A percentile compares a stretch with the other conserved stretches of the same genome.
Conservation (phyloP, 768 basidiomycete genomes). For the Epithele typhae region DNA sequence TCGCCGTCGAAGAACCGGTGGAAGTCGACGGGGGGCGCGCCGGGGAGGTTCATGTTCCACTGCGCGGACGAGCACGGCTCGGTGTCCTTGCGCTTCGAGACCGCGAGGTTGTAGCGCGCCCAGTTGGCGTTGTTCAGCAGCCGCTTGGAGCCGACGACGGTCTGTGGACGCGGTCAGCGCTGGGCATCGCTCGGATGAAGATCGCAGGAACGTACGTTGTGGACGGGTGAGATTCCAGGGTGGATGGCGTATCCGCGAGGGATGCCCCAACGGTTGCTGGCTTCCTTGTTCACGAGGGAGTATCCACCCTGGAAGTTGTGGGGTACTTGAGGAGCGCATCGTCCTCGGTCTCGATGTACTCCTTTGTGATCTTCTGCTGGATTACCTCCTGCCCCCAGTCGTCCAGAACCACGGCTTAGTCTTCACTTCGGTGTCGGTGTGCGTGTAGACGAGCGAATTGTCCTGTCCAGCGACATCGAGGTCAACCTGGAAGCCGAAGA, state of each 20-base stretch:
- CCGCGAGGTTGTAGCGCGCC: constrained; percentile 59
- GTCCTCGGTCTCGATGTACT: constrained; percentile 47
- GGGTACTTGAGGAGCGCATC: constrained; percentile 49
- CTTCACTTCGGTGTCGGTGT: constrained; percentile 45
- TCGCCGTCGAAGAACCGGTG: constrained; percentile 63
- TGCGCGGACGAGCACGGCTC: constrained; percentile 53
- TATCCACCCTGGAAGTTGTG: constrained; percentile 54
- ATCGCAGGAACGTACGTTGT: constrained; percentile 38
- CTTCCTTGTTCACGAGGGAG: constrained; percentile 50
- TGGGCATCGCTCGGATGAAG: too few relatives aligned
- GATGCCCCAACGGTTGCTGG: constrained; percentile 51
- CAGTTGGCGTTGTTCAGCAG: constrained; percentile 60
- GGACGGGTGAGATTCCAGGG: constrained; percentile 50
- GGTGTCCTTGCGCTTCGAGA: constrained; percentile 54
- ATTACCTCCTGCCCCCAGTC: constrained; percentile 54
- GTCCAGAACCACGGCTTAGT: constrained; percentile 50
- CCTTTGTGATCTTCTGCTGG: constrained; percentile 47
- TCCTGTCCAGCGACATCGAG: constrained; percentile 57
- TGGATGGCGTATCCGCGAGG: constrained; percentile 59
- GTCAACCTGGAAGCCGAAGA: constrained; percentile 38
- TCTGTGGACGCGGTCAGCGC: constrained; percentile 33
- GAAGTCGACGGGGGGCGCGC: constrained; percentile 50
- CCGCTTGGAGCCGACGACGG: constrained; percentile 55
- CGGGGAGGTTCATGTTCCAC: constrained; percentile 65
- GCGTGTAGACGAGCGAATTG: constrained; percentile 53